Conservation (phyloP, 2,329 filamentous ascomycete species). For the Paracoccidioides lutzii region DNA sequence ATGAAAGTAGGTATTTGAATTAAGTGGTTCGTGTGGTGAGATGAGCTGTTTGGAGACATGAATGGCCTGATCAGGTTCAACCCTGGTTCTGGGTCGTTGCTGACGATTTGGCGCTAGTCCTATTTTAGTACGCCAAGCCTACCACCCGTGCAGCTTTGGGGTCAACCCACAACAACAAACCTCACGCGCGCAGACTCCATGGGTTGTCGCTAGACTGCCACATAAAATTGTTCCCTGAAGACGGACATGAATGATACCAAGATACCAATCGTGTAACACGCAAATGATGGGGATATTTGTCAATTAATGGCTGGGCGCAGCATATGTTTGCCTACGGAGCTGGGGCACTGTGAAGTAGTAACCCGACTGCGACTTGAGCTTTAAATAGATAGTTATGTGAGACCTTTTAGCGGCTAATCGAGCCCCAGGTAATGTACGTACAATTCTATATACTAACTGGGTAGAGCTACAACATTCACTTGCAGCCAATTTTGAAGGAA, state of each 20-base stretch:
- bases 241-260: too few relatives aligned
- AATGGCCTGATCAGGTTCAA: background rate
- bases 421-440: too few relatives aligned
- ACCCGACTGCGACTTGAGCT: background rate
- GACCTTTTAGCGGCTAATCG: too few relatives aligned
- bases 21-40: background rate
- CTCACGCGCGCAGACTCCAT: background rate
- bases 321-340: background rate
- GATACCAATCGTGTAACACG: background rate
- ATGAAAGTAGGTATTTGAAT: background rate
- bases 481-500: too few relatives aligned
- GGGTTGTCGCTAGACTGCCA: background rate
- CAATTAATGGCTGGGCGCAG: background rate
- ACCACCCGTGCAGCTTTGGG: background rate
- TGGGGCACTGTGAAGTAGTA: too few relatives aligned
- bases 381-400: too few relatives aligned
- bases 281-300: background rate
- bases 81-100: too few relatives aligned
- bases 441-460: too few relatives aligned
- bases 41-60: background rate
- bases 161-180: background rate
- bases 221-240: background rate
- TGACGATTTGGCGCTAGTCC: background rate
- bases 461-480: too few relatives aligned
- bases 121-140: background rate